Base-by-base conservation (phyloP, 1,139 yeast genomes). In the Candida tetrigidarum region DNA sequence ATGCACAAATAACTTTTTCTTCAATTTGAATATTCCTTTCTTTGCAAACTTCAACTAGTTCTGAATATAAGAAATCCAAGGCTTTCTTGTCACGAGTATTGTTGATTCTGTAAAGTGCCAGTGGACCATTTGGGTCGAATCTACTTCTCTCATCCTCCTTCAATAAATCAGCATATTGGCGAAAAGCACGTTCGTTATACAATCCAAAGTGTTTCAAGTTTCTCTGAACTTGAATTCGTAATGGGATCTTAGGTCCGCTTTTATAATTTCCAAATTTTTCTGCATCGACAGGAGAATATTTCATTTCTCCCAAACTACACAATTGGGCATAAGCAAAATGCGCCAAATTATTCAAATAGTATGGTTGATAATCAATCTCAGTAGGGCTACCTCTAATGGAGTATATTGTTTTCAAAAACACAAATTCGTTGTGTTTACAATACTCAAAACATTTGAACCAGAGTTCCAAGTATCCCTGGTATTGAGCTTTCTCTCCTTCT, bases 381-480 rank as follows among this genome's bases (percentile, higher is more conserved):
- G 12, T 8, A 5, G 18, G 15, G 18, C 10, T 19, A n/a, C 36
- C 36, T 7, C 26, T 19, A 28, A 28, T 28, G 5, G 27, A 29
- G 10, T 28, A 8, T 18, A 28, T 19, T 18, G 14, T 19, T 10
- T 19, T 9, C 25, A 19, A 1, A 19, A 5, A 32, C 18, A 32
- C 25, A 35, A n/a, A 35, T 14, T 14, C 20, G 14, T 35, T 35
- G 3, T 14, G 5, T 22, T 23, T 22, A 9, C 19, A 12, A 50
- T 60, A 61, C 52, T 71, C 76, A 46, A 71, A 49, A 49, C 49
- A 63, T 43, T 58, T 56, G 41, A 74, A 66, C 78, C 78, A 73
- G 23, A 60, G 45, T 28, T 58, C 51, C 43, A 74, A 59, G 7
- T 64, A 63, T 4, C 57, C 58, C 20, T 63, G 56, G 52, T 59